phyloP scores from a whole-genome alignment of 805 yeast species.

The Sugiyamaella lignohabitans region DNA sequence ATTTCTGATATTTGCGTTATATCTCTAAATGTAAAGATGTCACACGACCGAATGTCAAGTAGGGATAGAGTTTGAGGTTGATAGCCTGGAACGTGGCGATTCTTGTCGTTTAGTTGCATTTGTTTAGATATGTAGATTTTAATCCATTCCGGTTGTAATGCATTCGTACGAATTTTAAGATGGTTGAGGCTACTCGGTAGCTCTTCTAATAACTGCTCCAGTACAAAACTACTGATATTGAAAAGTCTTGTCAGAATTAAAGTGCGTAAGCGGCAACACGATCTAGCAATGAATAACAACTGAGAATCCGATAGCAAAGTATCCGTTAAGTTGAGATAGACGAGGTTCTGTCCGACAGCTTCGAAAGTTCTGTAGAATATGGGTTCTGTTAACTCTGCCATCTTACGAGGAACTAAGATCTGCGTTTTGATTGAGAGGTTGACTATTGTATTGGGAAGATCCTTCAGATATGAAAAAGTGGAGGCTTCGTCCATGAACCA shows the following conservation, averaged over 20 bases:
- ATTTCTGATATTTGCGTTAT: conserved; percentile 5
- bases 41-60: conserved; percentile 11
- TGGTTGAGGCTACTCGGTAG: neutral
- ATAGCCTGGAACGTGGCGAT: too few species aligned
- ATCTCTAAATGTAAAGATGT: conserved; percentile 16
- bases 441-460: neutral
- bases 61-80: too few species aligned
- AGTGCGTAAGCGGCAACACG: neutral
- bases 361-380: neutral
- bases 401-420: neutral
- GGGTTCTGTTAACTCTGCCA: neutral
- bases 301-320: neutral
- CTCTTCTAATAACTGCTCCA: neutral
- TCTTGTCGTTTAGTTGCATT: neutral
- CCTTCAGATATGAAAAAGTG: neutral
- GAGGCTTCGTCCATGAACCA: neutral
- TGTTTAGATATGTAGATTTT: too few species aligned
- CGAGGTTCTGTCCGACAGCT: neutral
- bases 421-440: neutral
- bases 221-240: neutral
- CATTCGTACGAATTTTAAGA: neutral
- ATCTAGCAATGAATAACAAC: neutral
- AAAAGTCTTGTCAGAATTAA: neutral
- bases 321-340: neutral
- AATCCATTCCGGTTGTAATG: neutral